Conservation (phyloP, 2,329 filamentous ascomycete species). For the Venturia nashicola region DNA sequence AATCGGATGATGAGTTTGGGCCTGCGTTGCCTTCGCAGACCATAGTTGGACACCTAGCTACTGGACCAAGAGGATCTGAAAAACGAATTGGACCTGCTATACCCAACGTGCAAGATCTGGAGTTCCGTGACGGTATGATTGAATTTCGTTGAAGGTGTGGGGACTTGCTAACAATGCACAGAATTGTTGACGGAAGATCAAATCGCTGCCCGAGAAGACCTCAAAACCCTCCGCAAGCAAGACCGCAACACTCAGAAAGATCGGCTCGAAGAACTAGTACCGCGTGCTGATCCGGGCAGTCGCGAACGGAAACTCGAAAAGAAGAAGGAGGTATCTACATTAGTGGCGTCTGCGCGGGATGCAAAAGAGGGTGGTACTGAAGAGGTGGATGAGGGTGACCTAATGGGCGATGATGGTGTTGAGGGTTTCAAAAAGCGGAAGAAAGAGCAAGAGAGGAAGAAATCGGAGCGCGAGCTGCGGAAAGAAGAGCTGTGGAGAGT, state of each 20-base stretch:
- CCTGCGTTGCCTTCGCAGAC: slow-evolving; percentile 34
- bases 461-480: slow-evolving; percentile 71
- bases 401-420: slow-evolving; percentile 62
- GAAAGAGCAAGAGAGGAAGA: slow-evolving; percentile 55
- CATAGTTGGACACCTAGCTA: slow-evolving; percentile 12
- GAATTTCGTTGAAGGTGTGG: background rate
- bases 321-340: slow-evolving; percentile 57
- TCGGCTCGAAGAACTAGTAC: slow-evolving; percentile 65
- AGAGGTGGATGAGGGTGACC: slow-evolving; percentile 58
- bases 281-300: slow-evolving; percentile 71
- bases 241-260: slow-evolving; percentile 59
- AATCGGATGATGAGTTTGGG: slow-evolving; percentile 38
- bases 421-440: slow-evolving; percentile 56
- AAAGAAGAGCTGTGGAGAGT: slow-evolving; percentile 71
- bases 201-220: slow-evolving; percentile 33
- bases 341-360: slow-evolving; percentile 61
- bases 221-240: slow-evolving; percentile 48
- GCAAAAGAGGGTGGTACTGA: slow-evolving; percentile 48
- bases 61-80: background rate
- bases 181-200: slow-evolving; percentile 40
- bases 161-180: slow-evolving; percentile 6
- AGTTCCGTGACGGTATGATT: slow-evolving; percentile 39
- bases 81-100: slow-evolving; percentile 43
- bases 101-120: slow-evolving; percentile 63
- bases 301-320: slow-evolving; percentile 82